These are phyloP conservation scores for Stagonosporopsis cucurbitacearum DNA, from an alignment of 2,329 filamentous ascomycete genomes.

Conservation along the genomic window DNA sequence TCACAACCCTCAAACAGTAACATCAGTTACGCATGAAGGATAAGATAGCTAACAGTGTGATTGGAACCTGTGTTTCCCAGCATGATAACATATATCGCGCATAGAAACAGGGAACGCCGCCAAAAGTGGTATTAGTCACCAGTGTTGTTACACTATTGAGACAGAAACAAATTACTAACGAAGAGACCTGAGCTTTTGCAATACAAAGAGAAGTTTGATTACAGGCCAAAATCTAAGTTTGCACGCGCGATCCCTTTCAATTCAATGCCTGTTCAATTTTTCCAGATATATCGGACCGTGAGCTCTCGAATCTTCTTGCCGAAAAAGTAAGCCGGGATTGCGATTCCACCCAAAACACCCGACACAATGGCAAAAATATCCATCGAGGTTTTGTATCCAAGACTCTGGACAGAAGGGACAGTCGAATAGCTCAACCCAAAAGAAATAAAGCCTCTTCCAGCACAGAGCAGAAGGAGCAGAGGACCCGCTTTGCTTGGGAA, in stretches of 20 bases:
- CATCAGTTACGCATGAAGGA: no score
- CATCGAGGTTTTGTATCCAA: background rate
- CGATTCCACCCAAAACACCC: background rate
- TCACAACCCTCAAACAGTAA: no score
- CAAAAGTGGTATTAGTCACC: no score
- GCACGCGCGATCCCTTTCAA: background rate
- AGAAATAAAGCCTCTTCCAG: background rate
- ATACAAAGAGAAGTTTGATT: no score
- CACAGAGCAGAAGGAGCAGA: background rate
- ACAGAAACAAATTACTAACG: no score
- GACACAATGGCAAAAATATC: background rate
- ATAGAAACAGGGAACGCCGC: no score
- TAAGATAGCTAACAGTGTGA: no score
- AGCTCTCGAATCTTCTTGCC: background rate
- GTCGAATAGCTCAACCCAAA: background rate
- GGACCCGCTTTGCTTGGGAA: conserved; percentile 1
- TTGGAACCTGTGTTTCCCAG: no score
- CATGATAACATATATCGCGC: no score
- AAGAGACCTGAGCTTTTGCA: no score
- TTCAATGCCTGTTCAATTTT: background rate
- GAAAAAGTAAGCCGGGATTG: background rate
- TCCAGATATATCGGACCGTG: background rate
- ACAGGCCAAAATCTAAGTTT: no score
- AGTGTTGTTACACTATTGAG: no score
- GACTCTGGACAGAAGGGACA: background rate